These are phyloP conservation scores for Microbotryum silenes-acaulis DNA, from an alignment of 1,284 basidiomycete species.

Conservation along the genomic window DNA sequence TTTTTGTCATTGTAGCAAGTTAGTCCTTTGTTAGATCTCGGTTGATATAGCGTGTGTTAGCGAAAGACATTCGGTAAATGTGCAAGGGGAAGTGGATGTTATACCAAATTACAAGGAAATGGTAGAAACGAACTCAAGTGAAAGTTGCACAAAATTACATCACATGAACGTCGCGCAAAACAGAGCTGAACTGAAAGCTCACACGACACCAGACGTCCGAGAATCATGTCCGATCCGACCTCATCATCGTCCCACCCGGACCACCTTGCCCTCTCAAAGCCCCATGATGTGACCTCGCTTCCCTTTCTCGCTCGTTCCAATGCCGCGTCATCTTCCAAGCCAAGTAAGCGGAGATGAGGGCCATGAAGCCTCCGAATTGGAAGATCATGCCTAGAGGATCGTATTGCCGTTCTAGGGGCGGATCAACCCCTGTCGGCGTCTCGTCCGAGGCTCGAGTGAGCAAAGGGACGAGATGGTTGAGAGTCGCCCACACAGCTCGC, in stretches of 20 bases:
- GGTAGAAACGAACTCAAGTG: too few relatives aligned
- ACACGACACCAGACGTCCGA: too few relatives aligned
- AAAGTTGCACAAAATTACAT: too few relatives aligned
- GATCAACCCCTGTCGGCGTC: background rate
- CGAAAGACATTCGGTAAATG: too few relatives aligned
- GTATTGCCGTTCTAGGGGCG: constrained; percentile 7
- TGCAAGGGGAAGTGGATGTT: too few relatives aligned
- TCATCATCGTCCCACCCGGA: background rate
- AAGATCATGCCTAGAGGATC: constrained; percentile 34
- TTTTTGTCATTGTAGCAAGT: too few relatives aligned
- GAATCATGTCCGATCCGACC: too few relatives aligned
- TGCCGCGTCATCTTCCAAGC: constrained; percentile 24
- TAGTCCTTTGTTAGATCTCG: too few relatives aligned
- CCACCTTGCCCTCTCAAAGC: background rate
- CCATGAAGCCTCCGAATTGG: constrained; percentile 33
- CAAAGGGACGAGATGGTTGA: background rate
- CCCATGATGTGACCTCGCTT: background rate
- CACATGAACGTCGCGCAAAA: too few relatives aligned
- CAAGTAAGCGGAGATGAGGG: constrained; percentile 24
- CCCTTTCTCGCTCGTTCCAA: constrained; percentile 10
- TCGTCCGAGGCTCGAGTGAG: background rate
- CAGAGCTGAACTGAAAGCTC: too few relatives aligned
- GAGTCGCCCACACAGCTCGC: background rate
- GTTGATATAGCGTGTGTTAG: too few relatives aligned
- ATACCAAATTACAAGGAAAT: too few relatives aligned